Base-by-base conservation (phyloP, 805 yeast genomes). In the Candida takata region DNA sequence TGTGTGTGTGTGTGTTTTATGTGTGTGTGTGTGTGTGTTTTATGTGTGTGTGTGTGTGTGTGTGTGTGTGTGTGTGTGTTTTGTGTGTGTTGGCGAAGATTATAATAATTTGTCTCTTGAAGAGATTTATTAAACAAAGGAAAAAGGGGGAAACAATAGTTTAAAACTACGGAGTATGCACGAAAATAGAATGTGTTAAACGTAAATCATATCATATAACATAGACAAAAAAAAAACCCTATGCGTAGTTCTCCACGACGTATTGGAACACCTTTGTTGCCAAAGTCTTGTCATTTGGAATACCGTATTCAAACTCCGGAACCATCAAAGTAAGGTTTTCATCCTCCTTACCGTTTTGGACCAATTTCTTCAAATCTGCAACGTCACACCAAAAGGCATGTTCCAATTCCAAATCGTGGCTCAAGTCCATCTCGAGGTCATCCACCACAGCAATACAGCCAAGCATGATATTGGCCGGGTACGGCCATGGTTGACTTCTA, bases 401-500 rank as follows among this genome's bases (percentile, higher is more conserved):
- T 21, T 69, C 74, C 38, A 90, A 63, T 59, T 90, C 97, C 29
- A 79, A 73, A 57, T 90, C 97, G 53, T 86, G 84, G 8, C 74
- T 80, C 36, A 85, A 63, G 49, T 77, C 64, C 42, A 86, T 77
- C 55, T 88, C 97, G 52, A 37, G 60, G 6, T 80, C 80, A 39
- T 79, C 72, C 45, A 77, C 74, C 3, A 78, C 78, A 7, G 85
- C 92, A 21, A 76, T 61, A 58, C 97, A 88, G 6, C 97, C 97
- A 45, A 90, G 70, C 97, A 90, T 90, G 46, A 90, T 64, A 55
- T 81, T 86, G 1, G 84, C 85, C 2, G 97, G 97, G 58, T 77
- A 90, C n/a, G 97, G 97, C 97, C 97, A 90, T 5, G 97, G 97
- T 62, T 90, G 97, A 9, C 92, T 74, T 47, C 77, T 66, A 21